Percentiles rank a stretch among this genome's conserved stretches.
These are phyloP conservation scores for Rhizophagus clarus DNA, from an alignment of 192 early-diverging fungal species.

Conservation along the genomic window DNA sequence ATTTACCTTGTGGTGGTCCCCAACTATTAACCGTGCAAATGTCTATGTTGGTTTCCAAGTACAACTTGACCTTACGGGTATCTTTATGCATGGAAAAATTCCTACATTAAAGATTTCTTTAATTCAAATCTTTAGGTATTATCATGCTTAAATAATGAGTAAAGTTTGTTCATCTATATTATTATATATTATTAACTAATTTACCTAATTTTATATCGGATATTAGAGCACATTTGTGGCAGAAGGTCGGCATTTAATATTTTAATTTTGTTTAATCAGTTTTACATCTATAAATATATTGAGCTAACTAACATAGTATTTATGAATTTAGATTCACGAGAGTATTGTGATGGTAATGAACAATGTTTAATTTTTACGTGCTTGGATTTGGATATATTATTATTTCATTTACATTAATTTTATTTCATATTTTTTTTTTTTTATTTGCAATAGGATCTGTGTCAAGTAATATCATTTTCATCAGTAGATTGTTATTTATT, in stretches of 20 bases:
- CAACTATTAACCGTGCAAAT: slow-evolving; percentile 97
- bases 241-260: slow-evolving; percentile 24
- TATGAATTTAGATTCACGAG: slow-evolving; percentile 32
- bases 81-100: slow-evolving; percentile 99
- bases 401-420: too few species aligned
- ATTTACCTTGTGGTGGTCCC: slow-evolving; percentile 99
- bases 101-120: slow-evolving; percentile 98
- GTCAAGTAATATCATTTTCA: not conserved
- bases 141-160: slow-evolving; percentile 99
- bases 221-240: slow-evolving; percentile 32
- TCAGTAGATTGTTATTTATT: not conserved
- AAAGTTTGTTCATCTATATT: slow-evolving; percentile 42
- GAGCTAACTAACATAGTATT: not conserved
- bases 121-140: slow-evolving; percentile 98
- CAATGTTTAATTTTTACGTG: too few species aligned
- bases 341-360: slow-evolving; percentile 20
- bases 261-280: slow-evolving; percentile 18
- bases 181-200: not conserved
- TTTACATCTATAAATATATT: not conserved
- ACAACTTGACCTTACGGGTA: slow-evolving; percentile 98
- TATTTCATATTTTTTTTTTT: too few species aligned
- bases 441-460: not conserved
- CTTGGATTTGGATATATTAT: too few species aligned
- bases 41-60: slow-evolving; percentile 99
- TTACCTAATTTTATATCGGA: slow-evolving; percentile 3